phyloP scores from a whole-genome alignment of 495 filamentous ascomycete species.

The Tuber calosporum region DNA sequence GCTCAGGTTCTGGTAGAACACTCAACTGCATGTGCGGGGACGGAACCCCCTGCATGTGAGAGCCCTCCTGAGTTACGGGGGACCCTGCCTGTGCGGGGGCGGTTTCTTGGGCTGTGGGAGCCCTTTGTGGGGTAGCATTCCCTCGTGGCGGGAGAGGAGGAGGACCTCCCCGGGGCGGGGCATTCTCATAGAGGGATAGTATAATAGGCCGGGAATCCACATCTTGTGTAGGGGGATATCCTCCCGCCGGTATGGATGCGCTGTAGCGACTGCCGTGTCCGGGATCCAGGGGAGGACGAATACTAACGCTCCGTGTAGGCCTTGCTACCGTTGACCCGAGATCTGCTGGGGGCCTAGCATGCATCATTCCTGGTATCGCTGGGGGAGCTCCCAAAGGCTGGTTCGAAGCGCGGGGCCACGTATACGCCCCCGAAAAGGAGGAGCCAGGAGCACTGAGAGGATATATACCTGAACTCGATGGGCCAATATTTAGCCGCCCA shows the following conservation, averaged over 20 bases:
- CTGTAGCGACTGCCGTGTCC: neutral
- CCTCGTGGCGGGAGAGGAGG: neutral
- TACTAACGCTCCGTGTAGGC: neutral
- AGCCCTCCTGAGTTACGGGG: no score
- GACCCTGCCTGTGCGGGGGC: no score
- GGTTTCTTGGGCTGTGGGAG: neutral
- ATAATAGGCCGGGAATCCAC: neutral
- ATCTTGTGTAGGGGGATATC: neutral
- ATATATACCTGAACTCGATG: neutral
- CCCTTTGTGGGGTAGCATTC: neutral
- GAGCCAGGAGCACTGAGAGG: neutral
- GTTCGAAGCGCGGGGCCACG: neutral
- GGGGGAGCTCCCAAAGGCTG: neutral
- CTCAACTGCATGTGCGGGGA: neutral
- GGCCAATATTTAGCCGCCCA: neutral
- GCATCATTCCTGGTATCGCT: neutral
- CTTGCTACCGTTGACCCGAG: neutral
- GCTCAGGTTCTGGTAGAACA: no score
- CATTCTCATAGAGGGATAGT: neutral
- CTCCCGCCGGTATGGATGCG: neutral
- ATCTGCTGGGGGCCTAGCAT: neutral
- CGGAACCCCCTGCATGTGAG: neutral
- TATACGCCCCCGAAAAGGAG: neutral
- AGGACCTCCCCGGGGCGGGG: neutral
- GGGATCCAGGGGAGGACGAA: neutral